Conservation (phyloP, 2,329 filamentous ascomycete species). For the Clonostachys rhizophaga region DNA sequence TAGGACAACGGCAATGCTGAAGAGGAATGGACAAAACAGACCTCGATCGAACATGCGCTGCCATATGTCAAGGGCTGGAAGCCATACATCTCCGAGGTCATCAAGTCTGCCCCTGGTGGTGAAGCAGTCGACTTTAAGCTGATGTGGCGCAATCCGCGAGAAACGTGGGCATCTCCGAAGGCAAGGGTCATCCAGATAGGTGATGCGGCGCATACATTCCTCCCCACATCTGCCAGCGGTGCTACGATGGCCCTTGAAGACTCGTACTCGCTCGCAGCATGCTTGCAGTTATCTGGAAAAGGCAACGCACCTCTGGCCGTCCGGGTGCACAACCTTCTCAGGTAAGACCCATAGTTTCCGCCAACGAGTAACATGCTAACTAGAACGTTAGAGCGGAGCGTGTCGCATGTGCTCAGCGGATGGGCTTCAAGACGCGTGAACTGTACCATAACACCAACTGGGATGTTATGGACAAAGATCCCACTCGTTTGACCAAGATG, state of each 20-base stretch:
- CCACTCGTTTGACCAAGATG: neutral
- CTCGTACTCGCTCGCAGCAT: slow-evolving; percentile 8
- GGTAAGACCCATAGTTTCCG: neutral
- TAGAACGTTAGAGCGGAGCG: slow-evolving; percentile 6
- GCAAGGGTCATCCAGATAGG: slow-evolving; percentile 11
- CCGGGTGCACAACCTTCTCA: slow-evolving; percentile 2
- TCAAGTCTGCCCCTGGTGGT: neutral
- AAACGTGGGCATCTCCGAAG: slow-evolving; percentile 29
- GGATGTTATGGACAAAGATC: slow-evolving; percentile 5
- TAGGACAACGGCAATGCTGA: slow-evolving; percentile 52
- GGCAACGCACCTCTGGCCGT: neutral
- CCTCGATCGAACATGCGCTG: slow-evolving; percentile 43
- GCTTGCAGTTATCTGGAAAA: slow-evolving; percentile 5
- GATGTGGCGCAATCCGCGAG: slow-evolving; percentile 41
- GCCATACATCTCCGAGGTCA: slow-evolving; percentile 17
- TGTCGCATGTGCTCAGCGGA: slow-evolving; percentile 7
- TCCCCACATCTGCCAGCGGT: slow-evolving; percentile 9
- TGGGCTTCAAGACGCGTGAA: slow-evolving; percentile 11
- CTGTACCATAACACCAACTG: slow-evolving; percentile 10
- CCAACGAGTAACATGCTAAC: neutral
- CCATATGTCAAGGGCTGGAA: slow-evolving; percentile 47
- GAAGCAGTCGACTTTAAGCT: slow-evolving; percentile 41
- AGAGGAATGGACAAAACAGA: slow-evolving; percentile 50
- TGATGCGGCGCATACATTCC: slow-evolving; percentile 10
- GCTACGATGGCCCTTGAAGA: slow-evolving; percentile 12